Evolutionary conservation across 2,329 filamentous ascomycete species (phyloP), one percentile per base, ranked within the genome.

Genomic region (Hypoxylon sp.): DNA sequence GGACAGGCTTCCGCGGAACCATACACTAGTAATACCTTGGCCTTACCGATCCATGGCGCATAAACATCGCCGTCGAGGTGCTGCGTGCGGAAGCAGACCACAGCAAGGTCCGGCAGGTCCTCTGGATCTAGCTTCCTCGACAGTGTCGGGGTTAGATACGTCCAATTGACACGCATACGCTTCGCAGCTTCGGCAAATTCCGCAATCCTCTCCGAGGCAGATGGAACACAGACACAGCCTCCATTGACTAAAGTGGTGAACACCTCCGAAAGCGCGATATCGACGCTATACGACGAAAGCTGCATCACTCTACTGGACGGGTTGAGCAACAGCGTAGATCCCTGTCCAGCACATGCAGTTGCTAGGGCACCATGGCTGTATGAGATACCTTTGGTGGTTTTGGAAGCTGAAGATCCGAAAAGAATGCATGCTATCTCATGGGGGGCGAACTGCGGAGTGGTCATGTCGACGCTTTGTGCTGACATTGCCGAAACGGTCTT

Each of bases 331-430:
- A 89, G 74, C 0, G 81, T 80, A 0, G 80, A 76, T 0, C 80
- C 83, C 68, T 89, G 84, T 0, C 81, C 80, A 2, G 82, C 70
- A 48, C 86, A 82, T 0, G 82, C 80, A 0, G 86, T 85, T 1
- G 85, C 84, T 1, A 90, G 79, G 0, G 86, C 82, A 0, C 78
- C 78, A 68, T 91, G 89, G 6, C 85, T 85, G 62, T 90, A 85
- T 17, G 89, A 85, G 11, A 88, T 84, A 1, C 87, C 88, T 59
- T 87, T 87, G 0, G 86, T 85, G 52, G 81, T 82, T 50, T 82
- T 83, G 1, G 85, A 84, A 0, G 84, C 85, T 0, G 85, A 84
- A 2, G 84, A 84, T 0, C 84, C 85, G 64, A 90, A 87, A 4
- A 91, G 82, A 2, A 88, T 80, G 70, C 88, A 90, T 0, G 88